Evolutionary conservation across 1,139 yeast genomes (phyloP).

Genomic region (Yamadazyma membranifaciens): DNA sequence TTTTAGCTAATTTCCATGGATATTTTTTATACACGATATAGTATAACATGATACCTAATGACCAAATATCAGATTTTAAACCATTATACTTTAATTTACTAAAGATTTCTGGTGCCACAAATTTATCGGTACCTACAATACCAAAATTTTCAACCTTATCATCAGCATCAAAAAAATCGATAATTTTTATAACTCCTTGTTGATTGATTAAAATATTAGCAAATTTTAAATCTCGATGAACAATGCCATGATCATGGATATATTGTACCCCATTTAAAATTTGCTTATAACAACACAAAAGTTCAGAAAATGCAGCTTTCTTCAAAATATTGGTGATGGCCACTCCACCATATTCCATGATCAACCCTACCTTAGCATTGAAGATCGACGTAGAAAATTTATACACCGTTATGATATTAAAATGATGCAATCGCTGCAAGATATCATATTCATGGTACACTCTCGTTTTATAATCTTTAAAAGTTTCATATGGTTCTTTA

Average conservation of each 20-base stretch:
- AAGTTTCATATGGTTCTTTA: slow-evolving; percentile 35
- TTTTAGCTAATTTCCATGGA: slow-evolving; percentile 33
- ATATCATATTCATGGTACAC: slow-evolving; percentile 38
- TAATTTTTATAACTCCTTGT: slow-evolving; percentile 30
- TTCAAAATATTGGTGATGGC: slow-evolving; percentile 20
- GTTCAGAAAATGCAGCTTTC: slow-evolving; percentile 14
- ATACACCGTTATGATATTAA: slow-evolving; percentile 31
- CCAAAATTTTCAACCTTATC: slow-evolving; percentile 31
- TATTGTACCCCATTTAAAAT: slow-evolving; percentile 30
- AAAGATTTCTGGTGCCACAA: slow-evolving; percentile 50
- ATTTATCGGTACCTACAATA: slow-evolving; percentile 48
- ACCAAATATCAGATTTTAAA: slow-evolving; percentile 46
- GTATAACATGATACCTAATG: slow-evolving; percentile 43
- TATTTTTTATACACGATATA: slow-evolving; percentile 24
- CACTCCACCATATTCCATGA: slow-evolving; percentile 34
- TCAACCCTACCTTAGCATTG: slow-evolving; percentile 22
- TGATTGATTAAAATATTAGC: slow-evolving; percentile 35
- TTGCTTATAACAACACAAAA: slow-evolving; percentile 36
- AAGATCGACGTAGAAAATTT: slow-evolving; percentile 22
- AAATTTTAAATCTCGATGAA: slow-evolving; percentile 45
- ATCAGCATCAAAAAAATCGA: slow-evolving; percentile 29
- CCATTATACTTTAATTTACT: slow-evolving; percentile 38
- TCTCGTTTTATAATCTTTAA: slow-evolving; percentile 32
- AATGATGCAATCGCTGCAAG: slow-evolving; percentile 27
- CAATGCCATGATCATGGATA: slow-evolving; percentile 28